Percentiles rank a stretch among this genome's conserved stretches.
Evolutionary conservation across 148 eudicot genomes (phyloP).

Genomic region (Rhododendron molle): DNA sequence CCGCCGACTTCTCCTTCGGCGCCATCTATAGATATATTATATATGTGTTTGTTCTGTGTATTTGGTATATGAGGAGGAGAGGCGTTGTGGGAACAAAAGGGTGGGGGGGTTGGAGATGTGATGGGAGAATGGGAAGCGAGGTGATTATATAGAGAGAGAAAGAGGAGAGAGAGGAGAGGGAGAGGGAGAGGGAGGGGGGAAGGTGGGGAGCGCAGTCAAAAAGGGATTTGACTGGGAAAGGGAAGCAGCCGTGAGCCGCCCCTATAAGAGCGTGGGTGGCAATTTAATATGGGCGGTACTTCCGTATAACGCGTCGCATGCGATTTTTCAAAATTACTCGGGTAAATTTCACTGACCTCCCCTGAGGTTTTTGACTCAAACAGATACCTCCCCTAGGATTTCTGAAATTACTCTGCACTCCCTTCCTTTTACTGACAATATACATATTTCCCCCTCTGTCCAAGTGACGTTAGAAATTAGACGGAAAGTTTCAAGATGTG

Average conservation of each 20-base stretch:
- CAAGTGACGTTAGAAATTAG: too few relatives aligned
- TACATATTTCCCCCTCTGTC: too few relatives aligned
- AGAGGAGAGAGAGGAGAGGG: background rate
- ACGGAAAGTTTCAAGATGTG: too few relatives aligned
- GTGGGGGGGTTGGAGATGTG: background rate
- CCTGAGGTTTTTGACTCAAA: too few relatives aligned
- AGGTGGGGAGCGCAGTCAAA: constrained; percentile 13
- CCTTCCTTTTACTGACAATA: too few relatives aligned
- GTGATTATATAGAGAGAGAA: constrained; percentile 12
- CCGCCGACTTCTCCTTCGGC: constrained; percentile 15
- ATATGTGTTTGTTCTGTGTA: background rate
- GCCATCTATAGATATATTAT: constrained; percentile 7
- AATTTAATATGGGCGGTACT: constrained; percentile 2
- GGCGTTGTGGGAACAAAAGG: background rate
- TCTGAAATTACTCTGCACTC: too few relatives aligned
- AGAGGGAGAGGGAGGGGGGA: background rate
- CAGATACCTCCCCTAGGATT: too few relatives aligned
- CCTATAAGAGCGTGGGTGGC: background rate
- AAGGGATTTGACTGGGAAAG: constrained; percentile 31
- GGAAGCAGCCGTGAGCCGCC: constrained; percentile 24
- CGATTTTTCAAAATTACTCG: background rate
- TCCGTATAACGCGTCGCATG: background rate
- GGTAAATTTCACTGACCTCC: too few relatives aligned
- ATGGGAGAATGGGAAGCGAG: background rate
- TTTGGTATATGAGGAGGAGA: background rate